Evolutionary conservation across 495 filamentous ascomycete genomes (phyloP).

Genomic region (Chaetomium cochliodes): DNA sequence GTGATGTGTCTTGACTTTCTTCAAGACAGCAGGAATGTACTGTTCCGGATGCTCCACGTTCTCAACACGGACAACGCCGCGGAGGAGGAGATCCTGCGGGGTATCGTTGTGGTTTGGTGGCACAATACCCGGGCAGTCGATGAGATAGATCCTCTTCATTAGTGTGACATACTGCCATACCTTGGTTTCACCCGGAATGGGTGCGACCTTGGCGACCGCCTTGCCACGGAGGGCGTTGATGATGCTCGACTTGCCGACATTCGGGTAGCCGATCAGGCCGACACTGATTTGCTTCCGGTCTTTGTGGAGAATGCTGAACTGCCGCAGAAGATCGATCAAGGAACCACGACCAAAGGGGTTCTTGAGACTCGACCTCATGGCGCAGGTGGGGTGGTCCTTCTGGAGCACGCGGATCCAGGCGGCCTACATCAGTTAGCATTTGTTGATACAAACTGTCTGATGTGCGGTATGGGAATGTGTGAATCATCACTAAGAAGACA

Average conservation of each 20-base stretch:
- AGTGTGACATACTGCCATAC: slow-evolving; percentile 90
- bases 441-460: slow-evolving; percentile 15
- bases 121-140: slow-evolving; percentile 95
- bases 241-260: slow-evolving; percentile 83
- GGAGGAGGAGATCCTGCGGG: slow-evolving; percentile 83
- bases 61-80: slow-evolving; percentile 89
- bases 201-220: slow-evolving; percentile 90
- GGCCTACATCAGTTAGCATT: slow-evolving; percentile 32
- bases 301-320: slow-evolving; percentile 88
- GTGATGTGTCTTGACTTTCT: slow-evolving; percentile 77
- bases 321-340: slow-evolving; percentile 71
- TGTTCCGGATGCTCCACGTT: slow-evolving; percentile 94
- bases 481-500: slow-evolving; percentile 98
- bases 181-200: slow-evolving; percentile 93
- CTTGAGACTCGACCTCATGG: slow-evolving; percentile 88
- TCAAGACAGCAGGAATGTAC: slow-evolving; percentile 82
- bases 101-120: slow-evolving; percentile 82
- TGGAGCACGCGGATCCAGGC: slow-evolving; percentile 37
- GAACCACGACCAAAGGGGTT: slow-evolving; percentile 75
- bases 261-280: slow-evolving; percentile 75
- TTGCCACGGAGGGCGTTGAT: slow-evolving; percentile 92
- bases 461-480: slow-evolving; percentile 62
- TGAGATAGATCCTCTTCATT: slow-evolving; percentile 95
- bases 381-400: slow-evolving; percentile 84
- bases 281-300: slow-evolving; percentile 90